Evolutionary conservation across 2,329 filamentous ascomycete species (phyloP), one percentile per base, ranked within the genome.

Genomic region (Leptodontidium sp.): DNA sequence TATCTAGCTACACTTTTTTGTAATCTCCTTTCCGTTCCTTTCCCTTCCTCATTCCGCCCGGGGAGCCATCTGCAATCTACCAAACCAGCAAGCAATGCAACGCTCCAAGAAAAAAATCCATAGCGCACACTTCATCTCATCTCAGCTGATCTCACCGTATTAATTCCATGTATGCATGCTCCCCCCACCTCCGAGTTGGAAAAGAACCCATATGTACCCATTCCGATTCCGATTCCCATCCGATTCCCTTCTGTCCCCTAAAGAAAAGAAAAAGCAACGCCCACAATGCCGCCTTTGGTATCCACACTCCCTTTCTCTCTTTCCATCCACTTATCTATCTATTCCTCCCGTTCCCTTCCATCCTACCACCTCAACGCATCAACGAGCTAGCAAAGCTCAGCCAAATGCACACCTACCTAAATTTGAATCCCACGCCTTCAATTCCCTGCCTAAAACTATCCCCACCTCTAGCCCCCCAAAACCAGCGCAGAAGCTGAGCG

Each of bases 231-330:
- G 3, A 11, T 21, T 21, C 49, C 24, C 50, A 7, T 26, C 26
- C 50, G 2, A 24, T 53, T n/a, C 50, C 11, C 24, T 29, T 47
- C 45, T n/a, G 45, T 47, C 45, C 45, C 8, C 15, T 4, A 5
- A n/a, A n/a, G 29, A 55, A 5, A 40, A 35, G 35, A 14, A 24
- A n/a, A 58, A 43, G 35, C 32, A 59, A 59, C 55, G 55, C 55
- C 55, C 55, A 59, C 55, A 59, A 43, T 59, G 55, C 55, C 55
- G 55, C 55, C 38, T 15, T 32, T 43, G 32, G n/a, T 59, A 35
- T 55, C 52, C 52, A 55, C 29, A 35, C 55, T 29, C 35, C n/a
- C 4, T 32, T 40, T 14, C 12, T 32, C 12, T 15, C 9, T 32
- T 15, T 38, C 1, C 1, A 40, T 14, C 53, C 9, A 9, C 55